Evolutionary conservation across 495 filamentous ascomycete genomes (phyloP).

Genomic region (Aspergillus bridgeri): DNA sequence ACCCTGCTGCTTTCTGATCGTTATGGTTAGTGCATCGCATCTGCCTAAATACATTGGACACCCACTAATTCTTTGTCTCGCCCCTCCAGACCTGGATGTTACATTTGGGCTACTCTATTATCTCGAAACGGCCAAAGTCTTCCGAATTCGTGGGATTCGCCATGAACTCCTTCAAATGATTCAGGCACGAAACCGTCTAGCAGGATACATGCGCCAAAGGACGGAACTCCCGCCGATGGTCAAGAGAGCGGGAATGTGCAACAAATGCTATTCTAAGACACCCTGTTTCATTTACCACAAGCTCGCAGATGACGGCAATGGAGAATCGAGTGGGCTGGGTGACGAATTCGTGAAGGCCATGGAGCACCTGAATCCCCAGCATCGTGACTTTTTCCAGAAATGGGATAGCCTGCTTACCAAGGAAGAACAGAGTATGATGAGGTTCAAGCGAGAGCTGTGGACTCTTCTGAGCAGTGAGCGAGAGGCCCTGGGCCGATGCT

Average conservation of each 20-base stretch:
- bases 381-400: slow-evolving; percentile 82
- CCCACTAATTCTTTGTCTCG: slow-evolving; percentile 1
- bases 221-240: slow-evolving; percentile 82
- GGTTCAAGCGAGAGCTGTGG: slow-evolving; percentile 86
- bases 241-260: slow-evolving; percentile 70
- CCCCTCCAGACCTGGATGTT: slow-evolving; percentile 68
- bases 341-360: slow-evolving; percentile 74
- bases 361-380: slow-evolving; percentile 64
- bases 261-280: slow-evolving; percentile 79
- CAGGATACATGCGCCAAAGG: slow-evolving; percentile 76
- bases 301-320: slow-evolving; percentile 77
- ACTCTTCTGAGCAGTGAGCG: slow-evolving; percentile 88
- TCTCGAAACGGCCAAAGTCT: slow-evolving; percentile 80
- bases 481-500: slow-evolving; percentile 79
- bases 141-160: slow-evolving; percentile 76
- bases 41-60: slow-evolving; percentile 12
- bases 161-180: slow-evolving; percentile 93
- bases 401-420: slow-evolving; percentile 93
- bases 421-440: slow-evolving; percentile 84
- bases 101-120: slow-evolving; percentile 91
- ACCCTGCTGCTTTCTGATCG: slow-evolving; percentile 89
- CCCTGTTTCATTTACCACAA: slow-evolving; percentile 94
- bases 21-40: slow-evolving; percentile 56
- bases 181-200: slow-evolving; percentile 88
- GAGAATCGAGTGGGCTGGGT: slow-evolving; percentile 72